Evolutionary conservation across 2,329 filamentous ascomycete species (phyloP).

Genomic region (Penicillium sumatraense): DNA sequence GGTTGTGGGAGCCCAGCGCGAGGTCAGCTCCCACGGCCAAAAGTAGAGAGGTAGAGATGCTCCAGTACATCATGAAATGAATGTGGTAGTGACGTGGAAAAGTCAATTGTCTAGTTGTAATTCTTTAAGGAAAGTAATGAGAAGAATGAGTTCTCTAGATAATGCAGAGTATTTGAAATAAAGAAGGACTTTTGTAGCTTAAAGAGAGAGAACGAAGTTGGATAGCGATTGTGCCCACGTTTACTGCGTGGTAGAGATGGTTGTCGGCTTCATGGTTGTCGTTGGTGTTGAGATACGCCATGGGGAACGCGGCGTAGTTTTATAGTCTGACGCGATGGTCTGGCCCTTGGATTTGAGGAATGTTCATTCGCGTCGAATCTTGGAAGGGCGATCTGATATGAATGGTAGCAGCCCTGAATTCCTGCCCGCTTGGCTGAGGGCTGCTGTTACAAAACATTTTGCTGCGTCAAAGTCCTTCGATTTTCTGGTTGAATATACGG

Average conservation of each 20-base stretch:
- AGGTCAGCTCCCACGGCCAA: conserved; percentile 30
- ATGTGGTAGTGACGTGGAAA: not conserved
- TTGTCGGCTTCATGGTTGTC: conserved; percentile 4
- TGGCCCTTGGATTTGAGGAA: conserved; percentile 18
- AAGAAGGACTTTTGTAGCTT: not conserved
- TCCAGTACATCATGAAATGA: conserved; percentile 20
- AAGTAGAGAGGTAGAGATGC: conserved; percentile 27
- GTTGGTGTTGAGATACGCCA: conserved; percentile 2
- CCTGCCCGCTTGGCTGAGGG: not conserved
- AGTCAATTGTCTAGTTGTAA: not conserved
- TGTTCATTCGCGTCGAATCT: conserved; percentile 17
- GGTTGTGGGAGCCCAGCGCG: conserved; percentile 30
- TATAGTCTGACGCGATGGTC: conserved; percentile 13
- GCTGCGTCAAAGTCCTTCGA: not conserved
- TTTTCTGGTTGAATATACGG: too few species aligned
- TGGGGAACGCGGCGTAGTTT: conserved; percentile 9
- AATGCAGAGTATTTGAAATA: too few species aligned
- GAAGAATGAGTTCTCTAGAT: not conserved
- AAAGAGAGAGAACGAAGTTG: conserved; percentile 1
- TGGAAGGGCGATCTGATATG: conserved; percentile 13
- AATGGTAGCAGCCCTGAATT: conserved; percentile 22
- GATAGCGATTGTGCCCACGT: conserved; percentile 1
- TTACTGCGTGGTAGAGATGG: conserved; percentile 12
- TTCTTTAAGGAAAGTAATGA: not conserved
- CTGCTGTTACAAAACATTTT: too few species aligned